phyloP scores from a whole-genome alignment of 768 basidiomycete genomes.

The Trametes maxima region DNA sequence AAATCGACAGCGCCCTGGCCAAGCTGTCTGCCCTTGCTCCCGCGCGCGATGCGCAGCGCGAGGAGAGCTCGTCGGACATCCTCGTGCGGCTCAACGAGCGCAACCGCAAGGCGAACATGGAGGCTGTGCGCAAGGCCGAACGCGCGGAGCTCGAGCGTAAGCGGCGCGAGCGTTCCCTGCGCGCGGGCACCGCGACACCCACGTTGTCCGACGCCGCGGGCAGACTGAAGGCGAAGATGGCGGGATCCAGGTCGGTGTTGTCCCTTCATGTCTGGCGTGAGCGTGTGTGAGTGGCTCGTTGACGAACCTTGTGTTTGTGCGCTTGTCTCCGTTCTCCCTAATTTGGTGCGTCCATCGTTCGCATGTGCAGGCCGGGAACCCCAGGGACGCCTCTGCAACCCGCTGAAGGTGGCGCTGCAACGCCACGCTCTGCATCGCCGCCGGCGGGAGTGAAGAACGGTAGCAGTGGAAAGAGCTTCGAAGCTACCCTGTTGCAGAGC shows the following conservation, averaged over 20 bases:
- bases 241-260: conserved; percentile 60
- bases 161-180: conserved; percentile 65
- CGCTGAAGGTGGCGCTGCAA: conserved; percentile 25
- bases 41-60: conserved; percentile 14
- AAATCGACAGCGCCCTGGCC: conserved; percentile 50
- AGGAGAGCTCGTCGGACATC: conserved; percentile 44
- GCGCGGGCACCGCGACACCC: conserved; percentile 42
- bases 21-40: conserved; percentile 41
- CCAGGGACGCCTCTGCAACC: conserved; percentile 44
- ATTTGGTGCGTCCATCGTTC: conserved; percentile 1
- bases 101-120: conserved; percentile 83
- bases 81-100: conserved; percentile 87
- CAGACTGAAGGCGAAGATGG: conserved; percentile 63
- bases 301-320: conserved; percentile 2
- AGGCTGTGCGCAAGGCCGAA: conserved; percentile 79
- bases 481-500: conserved; percentile 60
- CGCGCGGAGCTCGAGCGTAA: conserved; percentile 68
- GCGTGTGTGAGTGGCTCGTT: conserved; percentile 22
- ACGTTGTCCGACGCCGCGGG: conserved; percentile 58
- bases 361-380: conserved; percentile 37
- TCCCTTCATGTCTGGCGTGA: conserved; percentile 14
- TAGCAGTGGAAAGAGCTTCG: conserved; percentile 47
- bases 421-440: conserved; percentile 40
- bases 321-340: neutral
- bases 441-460: conserved; percentile 34